Percentiles rank a stretch among this genome's conserved stretches.
phyloP scores from a whole-genome alignment of 1,139 yeast genomes.

The Debaryomyces subglobosus region DNA sequence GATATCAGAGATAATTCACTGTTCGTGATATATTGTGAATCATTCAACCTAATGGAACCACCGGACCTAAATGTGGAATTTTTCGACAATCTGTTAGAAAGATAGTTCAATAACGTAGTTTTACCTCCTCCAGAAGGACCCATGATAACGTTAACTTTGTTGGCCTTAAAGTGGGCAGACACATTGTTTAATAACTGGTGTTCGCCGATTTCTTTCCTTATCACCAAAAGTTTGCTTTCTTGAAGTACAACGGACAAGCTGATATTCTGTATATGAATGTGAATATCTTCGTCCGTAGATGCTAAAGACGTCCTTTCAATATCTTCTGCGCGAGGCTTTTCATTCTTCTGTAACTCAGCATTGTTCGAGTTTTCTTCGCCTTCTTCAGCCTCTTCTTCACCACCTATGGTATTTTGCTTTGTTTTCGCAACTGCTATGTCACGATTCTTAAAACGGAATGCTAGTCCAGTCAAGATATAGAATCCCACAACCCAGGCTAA shows the following conservation, averaged over 20 bases:
- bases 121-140: constrained; percentile 93
- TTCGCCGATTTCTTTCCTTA: constrained; percentile 10
- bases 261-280: constrained; percentile 23
- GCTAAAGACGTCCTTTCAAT: neutral
- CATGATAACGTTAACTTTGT: constrained; percentile 78
- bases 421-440: constrained; percentile 58
- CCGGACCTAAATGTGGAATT: constrained; percentile 23
- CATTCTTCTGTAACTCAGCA: neutral
- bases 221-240: constrained; percentile 8
- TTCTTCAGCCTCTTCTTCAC: constrained; percentile 28
- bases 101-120: constrained; percentile 67
- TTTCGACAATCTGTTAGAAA: constrained; percentile 63
- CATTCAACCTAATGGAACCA: constrained; percentile 30
- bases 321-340: neutral
- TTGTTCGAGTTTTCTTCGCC: constrained; percentile 9
- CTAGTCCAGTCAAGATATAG: constrained; percentile 49
- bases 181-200: constrained; percentile 44
- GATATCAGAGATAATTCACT: constrained; percentile 55
- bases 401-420: constrained; percentile 37
- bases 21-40: constrained; percentile 40
- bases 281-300: constrained; percentile 16
- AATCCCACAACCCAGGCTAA: constrained; percentile 64
- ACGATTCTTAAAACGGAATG: constrained; percentile 50
- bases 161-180: constrained; percentile 58
- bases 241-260: constrained; percentile 22